A percentile compares a stretch with the other conserved stretches of the same genome.
Conservation (phyloP, 2,329 filamentous ascomycete genomes). For the Metarhizium brunneum region DNA sequence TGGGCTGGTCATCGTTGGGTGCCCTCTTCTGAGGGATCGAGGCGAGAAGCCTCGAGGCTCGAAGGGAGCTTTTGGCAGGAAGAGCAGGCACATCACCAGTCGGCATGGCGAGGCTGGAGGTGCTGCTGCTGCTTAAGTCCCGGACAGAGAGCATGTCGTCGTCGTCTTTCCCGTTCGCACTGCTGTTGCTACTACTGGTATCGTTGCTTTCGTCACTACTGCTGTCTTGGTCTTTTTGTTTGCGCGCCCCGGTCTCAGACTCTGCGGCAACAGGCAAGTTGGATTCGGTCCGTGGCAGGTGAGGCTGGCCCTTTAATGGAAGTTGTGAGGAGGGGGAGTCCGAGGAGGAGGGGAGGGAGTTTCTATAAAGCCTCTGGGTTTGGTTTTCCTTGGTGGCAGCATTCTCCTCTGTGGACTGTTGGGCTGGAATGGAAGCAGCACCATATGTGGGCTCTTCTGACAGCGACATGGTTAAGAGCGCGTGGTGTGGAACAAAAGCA, state of each 20-base stretch:
- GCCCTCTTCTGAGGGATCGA: constrained; percentile 25
- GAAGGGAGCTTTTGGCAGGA: constrained; percentile 39
- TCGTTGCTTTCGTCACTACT: constrained; percentile 1
- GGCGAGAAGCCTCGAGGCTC: constrained; percentile 33
- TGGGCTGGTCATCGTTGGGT: constrained; percentile 18
- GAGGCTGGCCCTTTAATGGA: constrained; percentile 2
- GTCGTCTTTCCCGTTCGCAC: constrained; percentile 1
- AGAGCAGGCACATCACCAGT: constrained; percentile 28
- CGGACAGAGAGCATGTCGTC: constrained; percentile 20
- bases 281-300: neutral
- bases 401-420: constrained; percentile 1
- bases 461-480: constrained; percentile 9
- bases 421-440: constrained; percentile 12
- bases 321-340: neutral
- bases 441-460: constrained; percentile 7
- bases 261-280: neutral
- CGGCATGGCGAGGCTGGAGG: constrained; percentile 12
- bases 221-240: constrained; percentile 4
- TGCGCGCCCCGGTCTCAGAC: neutral
- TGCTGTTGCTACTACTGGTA: neutral
- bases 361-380: constrained; percentile 11
- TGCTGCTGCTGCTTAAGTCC: constrained; percentile 11
- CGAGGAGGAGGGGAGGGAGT: constrained; percentile 9
- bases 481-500: neutral
- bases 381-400: neutral